Percentiles rank a stretch among this genome's conserved stretches.
These are phyloP conservation scores for Tulasnella sp. DNA, from an alignment of 768 basidiomycete species.

Conservation along the genomic window DNA sequence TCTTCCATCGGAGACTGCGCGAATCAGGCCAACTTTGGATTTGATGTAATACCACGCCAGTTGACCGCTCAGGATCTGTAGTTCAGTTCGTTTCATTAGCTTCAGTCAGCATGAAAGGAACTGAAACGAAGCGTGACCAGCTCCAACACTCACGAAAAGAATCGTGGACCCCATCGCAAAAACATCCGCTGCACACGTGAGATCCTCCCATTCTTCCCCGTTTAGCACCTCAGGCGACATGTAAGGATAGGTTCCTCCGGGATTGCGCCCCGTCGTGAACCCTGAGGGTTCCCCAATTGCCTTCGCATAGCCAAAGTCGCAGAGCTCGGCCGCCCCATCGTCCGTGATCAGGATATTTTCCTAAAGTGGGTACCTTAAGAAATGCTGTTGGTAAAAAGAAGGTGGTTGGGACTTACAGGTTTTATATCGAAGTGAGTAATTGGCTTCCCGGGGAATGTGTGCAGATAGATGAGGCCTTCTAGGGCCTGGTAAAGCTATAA, in stretches of 20 bases:
- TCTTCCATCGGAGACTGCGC: neutral
- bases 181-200: neutral
- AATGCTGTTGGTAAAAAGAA: neutral
- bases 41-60: neutral
- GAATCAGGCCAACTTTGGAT: neutral
- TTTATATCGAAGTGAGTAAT: constrained; percentile 8
- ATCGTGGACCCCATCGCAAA: neutral
- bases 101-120: neutral
- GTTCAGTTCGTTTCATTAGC: neutral
- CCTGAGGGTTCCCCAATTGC: neutral
- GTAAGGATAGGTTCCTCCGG: neutral
- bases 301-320: constrained; percentile 17
- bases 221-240: constrained; percentile 5
- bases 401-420: neutral
- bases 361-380: neutral
- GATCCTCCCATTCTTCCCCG: neutral
- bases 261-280: neutral
- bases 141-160: neutral
- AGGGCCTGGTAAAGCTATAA: neutral
- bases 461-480: neutral
- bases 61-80: neutral
- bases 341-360: constrained; percentile 8
- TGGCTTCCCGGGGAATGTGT: neutral
- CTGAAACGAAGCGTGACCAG: neutral
- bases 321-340: neutral